Base-by-base conservation (phyloP, 306 rosid genomes). In the Quercus alba region DNA sequence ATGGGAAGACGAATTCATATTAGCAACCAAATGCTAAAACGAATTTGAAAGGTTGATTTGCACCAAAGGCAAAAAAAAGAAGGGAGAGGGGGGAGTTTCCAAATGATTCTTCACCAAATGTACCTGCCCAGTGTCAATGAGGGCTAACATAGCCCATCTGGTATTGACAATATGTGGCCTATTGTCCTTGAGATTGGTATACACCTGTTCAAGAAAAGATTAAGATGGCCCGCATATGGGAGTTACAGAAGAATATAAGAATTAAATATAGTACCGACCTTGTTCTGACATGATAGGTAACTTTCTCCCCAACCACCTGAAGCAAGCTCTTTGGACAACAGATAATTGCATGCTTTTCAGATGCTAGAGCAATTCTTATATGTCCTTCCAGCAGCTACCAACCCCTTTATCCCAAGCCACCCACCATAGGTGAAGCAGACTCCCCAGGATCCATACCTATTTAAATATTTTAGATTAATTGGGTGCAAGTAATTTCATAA, bases 301-400 rank as follows among this genome's bases (percentile, higher is more conserved):
- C 98, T 91, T 81, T 93, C 98, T 84, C 84, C 93, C 97, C 98
- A 93, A 33, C 98, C 97, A 84, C 97, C 98, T 70, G 91, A 88
- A 46, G 87, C 80, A 21, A 90, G 89, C 82, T 93, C 92, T 85
- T 93, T 90, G 10, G 92, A 93, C 58, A 93, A 81, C 83, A 93
- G 78, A 85, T 88, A 91, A 35, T 91, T 88, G 83, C 98, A 93
- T 71, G 90, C 98, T 82, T 87, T 91, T 10, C 81, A 84, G 61
- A 93, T 67, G 87, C 90, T 83, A 25, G 87, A 73, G 83, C 91
- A 82, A 84, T 85, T 83, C 18, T 68, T 38, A 78, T 80, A 93
- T 84, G 64, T 88, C 86, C 69, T 93, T 77, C 98, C 97, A 55
- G 97, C 92, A 78, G 93, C 94, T n/a, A 87, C 81, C 91, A 93